Evolutionary conservation across 1,284 basidiomycete genomes (phyloP).

Genomic region (Blastosporella zonata): DNA sequence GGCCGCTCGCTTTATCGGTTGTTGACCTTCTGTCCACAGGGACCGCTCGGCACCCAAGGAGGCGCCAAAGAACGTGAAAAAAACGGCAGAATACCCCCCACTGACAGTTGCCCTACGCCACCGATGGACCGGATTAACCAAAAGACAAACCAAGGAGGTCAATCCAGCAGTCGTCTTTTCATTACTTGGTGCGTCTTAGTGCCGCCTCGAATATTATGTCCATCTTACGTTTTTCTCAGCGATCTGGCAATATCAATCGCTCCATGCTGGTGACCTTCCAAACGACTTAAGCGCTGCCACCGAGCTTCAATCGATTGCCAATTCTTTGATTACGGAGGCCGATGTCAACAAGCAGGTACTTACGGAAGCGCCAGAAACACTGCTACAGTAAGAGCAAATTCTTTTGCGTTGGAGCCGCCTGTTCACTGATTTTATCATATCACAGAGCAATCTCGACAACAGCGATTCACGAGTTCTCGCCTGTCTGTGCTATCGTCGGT

Average conservation of each 20-base stretch:
- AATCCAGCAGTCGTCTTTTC: constrained; percentile 72
- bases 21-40: constrained; percentile 33
- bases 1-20: constrained; percentile 10
- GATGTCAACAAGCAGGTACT: constrained; percentile 72
- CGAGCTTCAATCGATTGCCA: constrained; percentile 63
- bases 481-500: constrained; percentile 89
- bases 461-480: constrained; percentile 84
- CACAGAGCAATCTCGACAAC: constrained; percentile 60
- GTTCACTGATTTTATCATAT: constrained; percentile 10
- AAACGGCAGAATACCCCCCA: constrained; percentile 63
- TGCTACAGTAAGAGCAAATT: constrained; percentile 51
- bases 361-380: constrained; percentile 47
- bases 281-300: constrained; percentile 42
- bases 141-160: constrained; percentile 74
- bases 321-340: constrained; percentile 56
- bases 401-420: constrained; percentile 3
- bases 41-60: constrained; percentile 64
- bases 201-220: constrained; percentile 3
- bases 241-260: constrained; percentile 79
- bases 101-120: constrained; percentile 64
- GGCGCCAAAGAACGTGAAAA: constrained; percentile 61
- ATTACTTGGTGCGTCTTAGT: constrained; percentile 58
- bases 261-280: constrained; percentile 58
- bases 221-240: constrained; percentile 40
- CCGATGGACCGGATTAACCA: constrained; percentile 68